A percentile compares a stretch with the other conserved stretches of the same genome.
These are phyloP conservation scores for Alternaria alternata DNA, from an alignment of 2,329 filamentous ascomycete genomes.

Conservation along the genomic window DNA sequence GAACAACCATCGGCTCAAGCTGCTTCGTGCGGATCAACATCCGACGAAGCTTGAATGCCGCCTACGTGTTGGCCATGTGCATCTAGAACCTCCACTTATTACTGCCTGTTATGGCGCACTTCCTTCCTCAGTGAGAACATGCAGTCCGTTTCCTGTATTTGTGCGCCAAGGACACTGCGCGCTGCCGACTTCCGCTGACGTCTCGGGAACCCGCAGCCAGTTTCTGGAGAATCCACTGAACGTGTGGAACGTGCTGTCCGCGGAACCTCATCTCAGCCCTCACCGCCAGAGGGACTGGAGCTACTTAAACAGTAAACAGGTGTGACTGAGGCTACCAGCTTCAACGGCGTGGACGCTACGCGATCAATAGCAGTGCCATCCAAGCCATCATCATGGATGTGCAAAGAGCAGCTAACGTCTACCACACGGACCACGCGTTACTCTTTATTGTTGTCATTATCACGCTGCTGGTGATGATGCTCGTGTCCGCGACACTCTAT, in stretches of 20 bases:
- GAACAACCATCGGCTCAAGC: neutral
- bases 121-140: neutral
- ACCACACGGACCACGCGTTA: too few species aligned
- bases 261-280: constrained; percentile 1
- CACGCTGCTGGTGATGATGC: too few species aligned
- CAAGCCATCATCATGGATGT: too few species aligned
- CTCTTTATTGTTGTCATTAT: too few species aligned
- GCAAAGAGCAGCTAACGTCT: too few species aligned
- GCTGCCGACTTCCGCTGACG: neutral
- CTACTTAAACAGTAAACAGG: neutral
- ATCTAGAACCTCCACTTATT: neutral
- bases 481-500: too few species aligned
- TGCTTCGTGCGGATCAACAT: constrained; percentile 1
- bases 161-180: neutral
- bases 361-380: too few species aligned
- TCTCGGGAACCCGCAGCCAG: neutral
- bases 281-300: neutral
- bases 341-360: too few species aligned
- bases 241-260: constrained; percentile 4
- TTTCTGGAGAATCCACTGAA: neutral
- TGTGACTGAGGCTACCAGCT: too few species aligned
- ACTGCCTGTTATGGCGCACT: neutral
- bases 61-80: neutral
- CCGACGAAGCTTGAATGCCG: neutral
- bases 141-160: neutral